Base-by-base conservation (phyloP, 345 rosid species). In the Hibiscus syriacus region DNA sequence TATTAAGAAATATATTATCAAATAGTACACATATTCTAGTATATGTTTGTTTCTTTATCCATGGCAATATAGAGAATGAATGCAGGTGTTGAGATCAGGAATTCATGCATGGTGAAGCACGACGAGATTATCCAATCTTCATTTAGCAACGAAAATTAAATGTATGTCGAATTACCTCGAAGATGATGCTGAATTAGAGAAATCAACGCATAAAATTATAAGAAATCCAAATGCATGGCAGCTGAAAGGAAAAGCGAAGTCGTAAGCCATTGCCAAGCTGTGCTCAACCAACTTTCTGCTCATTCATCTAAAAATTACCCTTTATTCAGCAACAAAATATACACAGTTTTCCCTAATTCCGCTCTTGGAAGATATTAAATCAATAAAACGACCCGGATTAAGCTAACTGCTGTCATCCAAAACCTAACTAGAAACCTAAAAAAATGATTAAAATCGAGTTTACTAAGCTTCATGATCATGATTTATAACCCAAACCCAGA, bases 401-500 rank as follows among this genome's bases (percentile, higher is more conserved):
- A 63, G 23, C 16, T 43, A 25, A 13, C 17, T 25, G 22, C 4
- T 4, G 12, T 34, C 64, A 17, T 34, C 25, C 26, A 17, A 32
- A 26, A 25, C 20, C 6, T 63, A 41, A n/a, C n/a, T n/a, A n/a
- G 7, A 22, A 39, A 0, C 19, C 30, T n/a, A n/a, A n/a, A 32
- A 34, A 58, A 58, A 32, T 10, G n/a, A 8, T 57, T 30, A 7
- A 57, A 58, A 54, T 12, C 8, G 53, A 43, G 53, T 63, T n/a
- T n/a, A n/a, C n/a, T n/a, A n/a, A n/a, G n/a, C n/a, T n/a, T n/a
- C n/a, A n/a, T n/a, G n/a, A n/a, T n/a, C n/a, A n/a, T 23, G 53
- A 43, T 54, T n/a, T n/a, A n/a, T 12, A 23, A 43, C 23, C 67
- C 5, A 63, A 63, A 63, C 36, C 67, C 67, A 63, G 67, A 63